Evolutionary conservation across 768 basidiomycete species (phyloP).

Genomic region (Panus rudis): DNA sequence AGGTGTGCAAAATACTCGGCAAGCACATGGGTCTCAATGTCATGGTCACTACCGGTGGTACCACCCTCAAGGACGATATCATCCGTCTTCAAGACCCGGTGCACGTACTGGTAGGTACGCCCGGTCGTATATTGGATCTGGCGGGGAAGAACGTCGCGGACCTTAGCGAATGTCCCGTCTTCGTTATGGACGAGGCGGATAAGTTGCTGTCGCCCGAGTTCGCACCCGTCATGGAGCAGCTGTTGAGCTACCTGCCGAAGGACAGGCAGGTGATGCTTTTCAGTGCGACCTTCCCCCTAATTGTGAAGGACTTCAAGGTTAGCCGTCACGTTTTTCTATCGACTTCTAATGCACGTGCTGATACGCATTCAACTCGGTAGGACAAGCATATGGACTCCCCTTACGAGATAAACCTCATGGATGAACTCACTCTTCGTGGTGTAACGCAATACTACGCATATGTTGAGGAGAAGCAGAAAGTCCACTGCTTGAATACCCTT

Average conservation of each 20-base stretch:
- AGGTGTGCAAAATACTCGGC: slow-evolving; percentile 95
- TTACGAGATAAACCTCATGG: slow-evolving; percentile 99
- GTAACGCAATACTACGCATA: slow-evolving; percentile 99
- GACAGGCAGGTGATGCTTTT: slow-evolving; percentile 98
- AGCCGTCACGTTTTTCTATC: slow-evolving; percentile 8
- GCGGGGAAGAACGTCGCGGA: slow-evolving; percentile 92
- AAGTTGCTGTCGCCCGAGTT: slow-evolving; percentile 97
- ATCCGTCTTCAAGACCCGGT: slow-evolving; percentile 83
- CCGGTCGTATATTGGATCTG: slow-evolving; percentile 92
- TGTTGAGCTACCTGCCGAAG: slow-evolving; percentile 76
- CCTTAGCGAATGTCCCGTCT: slow-evolving; percentile 88
- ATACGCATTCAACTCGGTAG: slow-evolving; percentile 30
- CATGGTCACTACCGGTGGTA: slow-evolving; percentile 99
- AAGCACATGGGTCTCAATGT: slow-evolving; percentile 95
- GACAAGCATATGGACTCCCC: slow-evolving; percentile 95
- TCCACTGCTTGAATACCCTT: slow-evolving; percentile 98
- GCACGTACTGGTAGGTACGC: slow-evolving; percentile 95
- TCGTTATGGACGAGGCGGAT: slow-evolving; percentile 99
- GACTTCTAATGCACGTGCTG: not conserved
- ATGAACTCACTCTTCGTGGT: slow-evolving; percentile 96
- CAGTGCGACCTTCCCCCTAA: slow-evolving; percentile 97
- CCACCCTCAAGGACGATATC: slow-evolving; percentile 97
- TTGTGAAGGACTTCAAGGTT: slow-evolving; percentile 99
- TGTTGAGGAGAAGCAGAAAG: slow-evolving; percentile 98
- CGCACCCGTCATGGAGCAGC: slow-evolving; percentile 95